phyloP scores from a whole-genome alignment of 1,284 basidiomycete genomes.

The Lentinula novae-zelandiae region DNA sequence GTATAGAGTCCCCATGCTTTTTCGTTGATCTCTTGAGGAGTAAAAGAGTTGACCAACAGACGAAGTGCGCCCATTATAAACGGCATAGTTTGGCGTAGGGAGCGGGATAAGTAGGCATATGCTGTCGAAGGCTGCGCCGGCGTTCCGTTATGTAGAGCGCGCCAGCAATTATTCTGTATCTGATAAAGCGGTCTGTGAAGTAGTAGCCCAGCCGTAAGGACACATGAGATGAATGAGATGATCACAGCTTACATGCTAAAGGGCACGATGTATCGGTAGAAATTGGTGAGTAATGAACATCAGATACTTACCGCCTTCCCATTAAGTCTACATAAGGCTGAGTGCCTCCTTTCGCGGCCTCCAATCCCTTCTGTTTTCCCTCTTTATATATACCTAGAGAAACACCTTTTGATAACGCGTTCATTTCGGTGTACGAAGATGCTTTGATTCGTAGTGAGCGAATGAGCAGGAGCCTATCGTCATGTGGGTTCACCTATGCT shows the following conservation, averaged over 20 bases:
- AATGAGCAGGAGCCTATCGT: not conserved
- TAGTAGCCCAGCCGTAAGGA: not conserved
- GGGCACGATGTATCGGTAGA: not conserved
- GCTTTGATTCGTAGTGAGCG: constrained; percentile 39
- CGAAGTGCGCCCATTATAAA: constrained; percentile 78
- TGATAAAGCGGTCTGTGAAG: constrained; percentile 73
- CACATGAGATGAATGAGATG: not conserved
- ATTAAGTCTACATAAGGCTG: constrained; percentile 94
- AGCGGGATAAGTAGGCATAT: constrained; percentile 79
- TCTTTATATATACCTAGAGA: constrained; percentile 71
- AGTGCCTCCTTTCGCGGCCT: constrained; percentile 55
- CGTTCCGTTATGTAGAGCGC: constrained; percentile 73
- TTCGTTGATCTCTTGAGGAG: constrained; percentile 62
- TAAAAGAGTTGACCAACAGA: constrained; percentile 70
- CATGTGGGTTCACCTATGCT: constrained; percentile 63
- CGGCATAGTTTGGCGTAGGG: constrained; percentile 74
- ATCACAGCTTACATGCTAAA: constrained; percentile 46
- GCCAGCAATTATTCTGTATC: constrained; percentile 68
- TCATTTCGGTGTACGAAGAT: constrained; percentile 90
- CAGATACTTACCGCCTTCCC: constrained; percentile 71
- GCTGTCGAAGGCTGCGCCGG: constrained; percentile 73
- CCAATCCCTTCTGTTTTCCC: constrained; percentile 48
- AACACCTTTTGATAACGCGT: constrained; percentile 80
- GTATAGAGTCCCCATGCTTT: constrained; percentile 73
- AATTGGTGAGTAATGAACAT: not conserved